Evolutionary conservation across 2,329 filamentous ascomycete genomes (phyloP).

Genomic region (Aspergillus quadricinctus): DNA sequence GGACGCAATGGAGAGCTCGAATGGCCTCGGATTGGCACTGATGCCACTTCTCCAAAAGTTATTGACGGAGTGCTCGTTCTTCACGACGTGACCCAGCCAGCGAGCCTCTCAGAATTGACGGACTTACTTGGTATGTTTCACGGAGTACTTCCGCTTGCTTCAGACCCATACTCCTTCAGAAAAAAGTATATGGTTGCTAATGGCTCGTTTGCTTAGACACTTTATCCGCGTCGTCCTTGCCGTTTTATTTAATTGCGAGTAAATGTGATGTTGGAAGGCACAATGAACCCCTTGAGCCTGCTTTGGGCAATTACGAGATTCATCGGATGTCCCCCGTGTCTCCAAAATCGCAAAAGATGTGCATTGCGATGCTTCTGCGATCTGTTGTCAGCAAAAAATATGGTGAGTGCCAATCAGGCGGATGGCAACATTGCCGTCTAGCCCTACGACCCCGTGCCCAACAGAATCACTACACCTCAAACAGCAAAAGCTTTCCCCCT

Average conservation of each 20-base stretch:
- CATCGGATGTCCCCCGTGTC: conserved; percentile 68
- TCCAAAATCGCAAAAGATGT: conserved; percentile 68
- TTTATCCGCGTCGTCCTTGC: conserved; percentile 66
- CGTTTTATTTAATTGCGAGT: conserved; percentile 77
- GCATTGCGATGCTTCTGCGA: conserved; percentile 70
- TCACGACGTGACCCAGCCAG: conserved; percentile 79
- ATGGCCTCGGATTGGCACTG: conserved; percentile 55
- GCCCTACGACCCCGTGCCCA: neutral
- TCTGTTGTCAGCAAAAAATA: conserved; percentile 63
- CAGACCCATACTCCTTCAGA: neutral
- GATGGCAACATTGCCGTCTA: neutral
- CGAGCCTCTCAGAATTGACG: conserved; percentile 69
- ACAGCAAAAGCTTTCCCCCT: neutral
- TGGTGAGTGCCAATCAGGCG: conserved; percentile 52
- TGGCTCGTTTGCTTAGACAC: conserved; percentile 53
- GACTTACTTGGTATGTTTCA: conserved; percentile 69
- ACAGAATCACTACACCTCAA: neutral
- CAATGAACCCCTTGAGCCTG: conserved; percentile 66
- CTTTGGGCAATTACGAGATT: conserved; percentile 66
- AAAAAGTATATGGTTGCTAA: conserved; percentile 2
- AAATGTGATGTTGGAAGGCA: conserved; percentile 79
- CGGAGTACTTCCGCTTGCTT: conserved; percentile 1
- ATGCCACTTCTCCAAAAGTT: conserved; percentile 61
- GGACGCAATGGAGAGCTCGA: conserved; percentile 43
- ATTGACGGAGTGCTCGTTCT: conserved; percentile 81